Conservation (phyloP, 495 filamentous ascomycete genomes). For the Terfezia boudieri region DNA sequence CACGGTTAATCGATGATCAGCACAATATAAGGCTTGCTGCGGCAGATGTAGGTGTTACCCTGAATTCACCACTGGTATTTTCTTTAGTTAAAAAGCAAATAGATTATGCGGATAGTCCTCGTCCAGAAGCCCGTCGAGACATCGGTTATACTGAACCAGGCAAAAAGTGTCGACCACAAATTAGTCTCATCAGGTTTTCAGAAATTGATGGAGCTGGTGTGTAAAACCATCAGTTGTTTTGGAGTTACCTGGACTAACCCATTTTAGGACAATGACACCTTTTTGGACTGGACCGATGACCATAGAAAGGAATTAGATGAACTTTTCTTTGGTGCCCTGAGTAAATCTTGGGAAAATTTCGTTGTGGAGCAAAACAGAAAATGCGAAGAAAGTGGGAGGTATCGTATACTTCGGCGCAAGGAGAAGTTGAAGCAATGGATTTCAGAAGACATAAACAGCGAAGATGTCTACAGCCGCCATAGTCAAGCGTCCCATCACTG, state of each 20-base stretch:
- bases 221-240: neutral
- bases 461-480: constrained; percentile 52
- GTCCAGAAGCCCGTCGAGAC: constrained; percentile 86
- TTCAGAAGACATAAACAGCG: constrained; percentile 36
- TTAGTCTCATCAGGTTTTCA: constrained; percentile 57
- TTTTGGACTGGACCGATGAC: constrained; percentile 70
- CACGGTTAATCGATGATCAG: constrained; percentile 45
- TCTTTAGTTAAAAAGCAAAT: neutral
- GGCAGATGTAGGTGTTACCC: constrained; percentile 32
- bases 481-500: constrained; percentile 68
- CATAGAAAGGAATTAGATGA: constrained; percentile 58
- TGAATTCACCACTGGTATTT: neutral
- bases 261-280: constrained; percentile 48
- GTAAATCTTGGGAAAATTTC: constrained; percentile 65
- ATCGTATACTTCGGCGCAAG: constrained; percentile 45
- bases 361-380: constrained; percentile 54
- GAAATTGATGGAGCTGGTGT: constrained; percentile 48
- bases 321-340: constrained; percentile 57
- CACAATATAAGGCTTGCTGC: constrained; percentile 48
- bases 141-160: constrained; percentile 43
- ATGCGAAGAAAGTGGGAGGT: constrained; percentile 47
- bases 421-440: constrained; percentile 67
- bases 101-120: constrained; percentile 58
- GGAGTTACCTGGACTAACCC: constrained; percentile 3
- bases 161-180: constrained; percentile 42